Conservation (phyloP, 129 eudicot species). For the Daucus carota region DH1_v3.0 NC_030389.2:23703501-23704000, state of each 20-base stretch:
- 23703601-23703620: no score
- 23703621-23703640: no score
- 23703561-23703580: no score
- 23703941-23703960: neutral
- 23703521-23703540: no score
- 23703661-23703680: no score
- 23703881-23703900: neutral
- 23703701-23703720: no score
- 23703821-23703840: neutral
- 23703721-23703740: no score
- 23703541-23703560: no score
- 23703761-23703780: neutral
- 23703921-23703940: neutral
- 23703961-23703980: neutral
- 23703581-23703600: no score
- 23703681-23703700: no score
- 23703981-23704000: neutral
- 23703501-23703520: neutral
- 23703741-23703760: no score
- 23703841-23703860: neutral
- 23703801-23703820: neutral
- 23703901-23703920: neutral
- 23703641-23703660: no score
- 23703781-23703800: neutral
- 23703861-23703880: neutral